Conservation (phyloP, 2,329 filamentous ascomycete genomes). For the Fusarium bulbicola region DNA sequence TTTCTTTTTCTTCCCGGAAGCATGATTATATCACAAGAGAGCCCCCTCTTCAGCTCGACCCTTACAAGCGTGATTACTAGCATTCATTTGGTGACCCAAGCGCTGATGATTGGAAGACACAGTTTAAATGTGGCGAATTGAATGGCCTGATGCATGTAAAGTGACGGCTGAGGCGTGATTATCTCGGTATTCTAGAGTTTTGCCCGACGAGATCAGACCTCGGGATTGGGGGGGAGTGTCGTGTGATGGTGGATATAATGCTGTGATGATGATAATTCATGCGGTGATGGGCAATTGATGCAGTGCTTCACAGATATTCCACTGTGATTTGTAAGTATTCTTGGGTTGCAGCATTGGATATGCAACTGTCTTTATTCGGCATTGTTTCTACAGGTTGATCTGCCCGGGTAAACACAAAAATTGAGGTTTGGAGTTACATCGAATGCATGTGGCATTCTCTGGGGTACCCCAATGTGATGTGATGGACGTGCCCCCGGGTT, state of each 20-base stretch:
- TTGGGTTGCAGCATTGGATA: neutral
- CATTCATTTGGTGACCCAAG: neutral
- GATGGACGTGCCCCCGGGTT: neutral
- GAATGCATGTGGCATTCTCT: constrained; percentile 4
- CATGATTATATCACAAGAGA: constrained; percentile 1
- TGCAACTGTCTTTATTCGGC: neutral
- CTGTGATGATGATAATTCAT: neutral
- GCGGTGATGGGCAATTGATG: neutral
- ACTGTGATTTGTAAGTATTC: neutral
- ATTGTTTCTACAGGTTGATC: neutral
- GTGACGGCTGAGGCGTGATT: constrained; percentile 13
- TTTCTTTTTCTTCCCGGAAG: neutral
- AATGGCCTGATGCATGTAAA: constrained; percentile 4
- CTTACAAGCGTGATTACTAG: neutral
- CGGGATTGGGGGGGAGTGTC: neutral
- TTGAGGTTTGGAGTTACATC: neutral
- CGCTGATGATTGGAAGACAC: neutral
- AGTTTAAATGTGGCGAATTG: constrained; percentile 19
- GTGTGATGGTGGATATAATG: constrained; percentile 2
- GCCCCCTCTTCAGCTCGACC: constrained; percentile 10
- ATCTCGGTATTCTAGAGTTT: constrained; percentile 19
- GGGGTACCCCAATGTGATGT: constrained; percentile 7
- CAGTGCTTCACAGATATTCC: neutral
- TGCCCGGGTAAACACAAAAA: neutral
- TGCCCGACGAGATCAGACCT: constrained; percentile 3